Conservation (phyloP, 1,139 yeast genomes). For the Kurtzmaniella quercitrusa region DNA sequence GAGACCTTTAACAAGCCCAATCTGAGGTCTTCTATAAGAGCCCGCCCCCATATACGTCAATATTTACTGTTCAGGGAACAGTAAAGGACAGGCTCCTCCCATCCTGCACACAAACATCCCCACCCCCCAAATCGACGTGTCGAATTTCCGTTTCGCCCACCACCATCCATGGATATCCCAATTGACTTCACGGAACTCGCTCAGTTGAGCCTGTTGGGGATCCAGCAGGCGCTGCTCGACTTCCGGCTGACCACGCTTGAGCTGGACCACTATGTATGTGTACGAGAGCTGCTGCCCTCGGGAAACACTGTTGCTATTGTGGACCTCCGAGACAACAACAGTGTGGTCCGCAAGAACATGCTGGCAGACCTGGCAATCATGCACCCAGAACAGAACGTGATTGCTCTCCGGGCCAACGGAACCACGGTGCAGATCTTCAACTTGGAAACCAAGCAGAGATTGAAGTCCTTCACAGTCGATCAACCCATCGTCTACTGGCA, state of each 20-base stretch:
- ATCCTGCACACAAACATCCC: neutral
- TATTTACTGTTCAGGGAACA: too few species aligned
- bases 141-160: constrained; percentile 1
- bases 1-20: too few species aligned
- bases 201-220: constrained; percentile 79
- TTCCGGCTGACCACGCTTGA: constrained; percentile 93
- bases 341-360: constrained; percentile 84
- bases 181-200: constrained; percentile 95
- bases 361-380: constrained; percentile 96
- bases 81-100: neutral
- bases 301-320: constrained; percentile 92
- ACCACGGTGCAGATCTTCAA: constrained; percentile 94
- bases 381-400: constrained; percentile 87
- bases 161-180: constrained; percentile 56
- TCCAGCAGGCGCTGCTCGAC: constrained; percentile 79
- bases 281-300: constrained; percentile 70
- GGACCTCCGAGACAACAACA: constrained; percentile 71
- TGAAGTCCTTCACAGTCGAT: constrained; percentile 80
- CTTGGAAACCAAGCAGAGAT: constrained; percentile 78
- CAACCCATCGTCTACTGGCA: constrained; percentile 96
- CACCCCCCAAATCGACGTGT: constrained; percentile 1
- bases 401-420: constrained; percentile 93
- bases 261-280: constrained; percentile 85
- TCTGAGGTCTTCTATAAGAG: too few species aligned
- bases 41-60: too few species aligned